These are phyloP conservation scores for Astrothelium subdiscretum DNA, from an alignment of 495 filamentous ascomycete genomes.

Conservation along the genomic window DNA sequence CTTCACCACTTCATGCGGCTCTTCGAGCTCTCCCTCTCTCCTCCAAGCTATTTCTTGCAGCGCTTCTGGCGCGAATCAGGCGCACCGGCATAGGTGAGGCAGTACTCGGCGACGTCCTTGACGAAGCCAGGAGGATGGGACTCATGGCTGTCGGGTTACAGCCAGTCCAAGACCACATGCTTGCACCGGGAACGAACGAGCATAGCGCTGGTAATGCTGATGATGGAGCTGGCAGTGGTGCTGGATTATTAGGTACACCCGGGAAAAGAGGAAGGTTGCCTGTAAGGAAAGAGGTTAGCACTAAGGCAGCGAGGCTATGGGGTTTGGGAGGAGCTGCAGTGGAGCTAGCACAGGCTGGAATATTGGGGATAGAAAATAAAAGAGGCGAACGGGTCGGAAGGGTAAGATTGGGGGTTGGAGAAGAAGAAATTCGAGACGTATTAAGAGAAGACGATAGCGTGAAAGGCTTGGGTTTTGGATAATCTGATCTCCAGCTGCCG, in stretches of 20 bases:
- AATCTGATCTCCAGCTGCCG: no score
- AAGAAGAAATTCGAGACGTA: conserved; percentile 81
- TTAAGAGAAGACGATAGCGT: conserved; percentile 83
- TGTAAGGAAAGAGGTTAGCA: conserved; percentile 7
- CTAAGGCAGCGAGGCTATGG: conserved; percentile 42
- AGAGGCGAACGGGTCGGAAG: conserved; percentile 76
- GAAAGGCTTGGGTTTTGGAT: conserved; percentile 48
- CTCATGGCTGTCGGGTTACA: conserved; percentile 43
- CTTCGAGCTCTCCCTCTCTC: conserved; percentile 69
- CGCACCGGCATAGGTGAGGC: conserved; percentile 79
- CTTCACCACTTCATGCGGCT: conserved; percentile 79
- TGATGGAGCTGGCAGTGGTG: not conserved
- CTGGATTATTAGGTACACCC: conserved; percentile 7
- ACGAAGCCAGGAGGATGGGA: conserved; percentile 69
- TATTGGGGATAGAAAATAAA: conserved; percentile 68
- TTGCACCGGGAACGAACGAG: not conserved
- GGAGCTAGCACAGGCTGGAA: conserved; percentile 74
- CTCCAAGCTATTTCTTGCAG: conserved; percentile 74
- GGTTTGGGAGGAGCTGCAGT: conserved; percentile 62
- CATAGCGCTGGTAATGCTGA: not conserved
- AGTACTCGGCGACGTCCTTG: conserved; percentile 77
- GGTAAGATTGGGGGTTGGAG: conserved; percentile 69
- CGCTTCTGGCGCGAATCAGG: conserved; percentile 64
- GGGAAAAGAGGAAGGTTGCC: conserved; percentile 25
- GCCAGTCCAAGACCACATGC: conserved; percentile 16